Conservation (phyloP, 352 stramenopile genomes). For the Phytophthora syringae region DNA sequence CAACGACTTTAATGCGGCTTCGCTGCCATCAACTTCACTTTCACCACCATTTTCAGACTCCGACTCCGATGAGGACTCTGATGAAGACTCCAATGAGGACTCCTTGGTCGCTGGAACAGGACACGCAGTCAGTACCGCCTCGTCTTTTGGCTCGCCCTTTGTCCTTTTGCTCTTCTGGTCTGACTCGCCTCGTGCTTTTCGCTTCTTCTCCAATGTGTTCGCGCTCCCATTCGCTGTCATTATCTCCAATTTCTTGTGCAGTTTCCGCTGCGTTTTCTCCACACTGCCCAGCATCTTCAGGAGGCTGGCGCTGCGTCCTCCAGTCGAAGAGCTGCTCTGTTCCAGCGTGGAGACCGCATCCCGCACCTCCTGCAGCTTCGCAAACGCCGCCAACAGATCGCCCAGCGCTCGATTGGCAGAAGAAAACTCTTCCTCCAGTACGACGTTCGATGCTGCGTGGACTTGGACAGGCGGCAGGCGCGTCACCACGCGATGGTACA, state of each 20-base stretch:
- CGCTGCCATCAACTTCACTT: slow-evolving; percentile 4
- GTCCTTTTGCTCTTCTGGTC: background rate
- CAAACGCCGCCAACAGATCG: slow-evolving; percentile 9
- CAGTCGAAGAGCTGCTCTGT: background rate
- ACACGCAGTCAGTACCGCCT: background rate
- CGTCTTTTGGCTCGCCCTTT: background rate
- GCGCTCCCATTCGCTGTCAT: background rate
- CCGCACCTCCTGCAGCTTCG: slow-evolving; percentile 18
- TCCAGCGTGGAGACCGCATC: slow-evolving; percentile 19
- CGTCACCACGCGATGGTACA: slow-evolving; percentile 15
- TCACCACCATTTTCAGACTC: too few relatives aligned
- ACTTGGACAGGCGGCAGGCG: slow-evolving; percentile 1
- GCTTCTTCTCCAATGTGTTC: background rate
- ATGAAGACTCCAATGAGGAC: background rate
- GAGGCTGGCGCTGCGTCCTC: slow-evolving; percentile 5
- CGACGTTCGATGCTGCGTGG: slow-evolving; percentile 1
- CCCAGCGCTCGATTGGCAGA: background rate
- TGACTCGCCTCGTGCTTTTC: background rate
- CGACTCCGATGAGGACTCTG: background rate
- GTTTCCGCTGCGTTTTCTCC: background rate
- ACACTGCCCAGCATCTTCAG: background rate
- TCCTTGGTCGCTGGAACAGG: background rate
- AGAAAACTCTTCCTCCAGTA: slow-evolving; percentile 11
- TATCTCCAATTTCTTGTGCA: background rate
- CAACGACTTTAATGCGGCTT: slow-evolving; percentile 9